Evolutionary conservation across 805 yeast species (phyloP).

Genomic region (Metschnikowia hibisci): DNA sequence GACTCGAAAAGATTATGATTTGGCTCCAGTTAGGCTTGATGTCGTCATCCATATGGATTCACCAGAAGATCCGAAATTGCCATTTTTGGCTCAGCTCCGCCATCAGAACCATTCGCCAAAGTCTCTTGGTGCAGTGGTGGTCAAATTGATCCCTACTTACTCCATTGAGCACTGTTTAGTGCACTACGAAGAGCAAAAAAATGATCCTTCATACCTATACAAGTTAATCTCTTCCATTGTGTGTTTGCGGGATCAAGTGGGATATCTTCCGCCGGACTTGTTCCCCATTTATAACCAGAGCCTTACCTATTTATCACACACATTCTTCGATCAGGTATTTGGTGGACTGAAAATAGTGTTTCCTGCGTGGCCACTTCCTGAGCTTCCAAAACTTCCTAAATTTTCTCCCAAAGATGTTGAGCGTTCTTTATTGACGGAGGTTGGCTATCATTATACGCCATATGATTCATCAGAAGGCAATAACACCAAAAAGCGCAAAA

Average conservation of each 20-base stretch:
- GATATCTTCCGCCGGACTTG: constrained; percentile 74
- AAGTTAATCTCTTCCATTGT: constrained; percentile 79
- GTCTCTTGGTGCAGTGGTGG: constrained; percentile 43
- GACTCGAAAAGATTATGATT: constrained; percentile 19
- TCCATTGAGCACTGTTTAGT: constrained; percentile 77
- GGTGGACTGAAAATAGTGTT: constrained; percentile 12
- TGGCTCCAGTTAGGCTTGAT: constrained; percentile 43
- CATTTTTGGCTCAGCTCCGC: constrained; percentile 27
- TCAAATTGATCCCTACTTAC: constrained; percentile 71
- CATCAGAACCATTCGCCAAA: constrained; percentile 27
- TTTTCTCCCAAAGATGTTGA: constrained; percentile 77
- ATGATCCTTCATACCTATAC: constrained; percentile 45
- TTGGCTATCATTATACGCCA: constrained; percentile 54
- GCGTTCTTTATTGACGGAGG: constrained; percentile 69
- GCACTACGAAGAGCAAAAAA: constrained; percentile 36
- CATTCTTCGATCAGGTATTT: constrained; percentile 50
- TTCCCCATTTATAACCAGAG: constrained; percentile 70
- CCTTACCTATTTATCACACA: constrained; percentile 52
- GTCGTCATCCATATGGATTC: constrained; percentile 62
- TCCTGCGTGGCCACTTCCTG: constrained; percentile 74
- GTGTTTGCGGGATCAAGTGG: constrained; percentile 75
- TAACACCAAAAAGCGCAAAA: constrained; percentile 19
- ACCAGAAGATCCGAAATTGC: constrained; percentile 43
- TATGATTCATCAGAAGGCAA: constrained; percentile 36
- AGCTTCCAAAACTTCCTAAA: constrained; percentile 56